phyloP scores from a whole-genome alignment of 768 basidiomycete species.

The Cantharellus anzutake region DNA sequence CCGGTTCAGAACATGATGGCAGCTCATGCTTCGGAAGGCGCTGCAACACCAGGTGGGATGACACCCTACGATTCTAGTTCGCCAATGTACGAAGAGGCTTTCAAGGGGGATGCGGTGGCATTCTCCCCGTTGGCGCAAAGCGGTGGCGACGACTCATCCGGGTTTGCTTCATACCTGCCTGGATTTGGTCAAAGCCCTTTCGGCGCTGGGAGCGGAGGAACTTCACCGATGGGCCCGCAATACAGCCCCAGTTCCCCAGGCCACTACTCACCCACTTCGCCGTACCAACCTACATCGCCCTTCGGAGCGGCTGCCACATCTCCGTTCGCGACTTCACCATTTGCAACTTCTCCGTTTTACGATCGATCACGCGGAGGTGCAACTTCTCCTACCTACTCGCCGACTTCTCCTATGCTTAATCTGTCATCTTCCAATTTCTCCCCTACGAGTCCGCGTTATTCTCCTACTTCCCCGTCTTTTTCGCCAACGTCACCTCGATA shows the following conservation, averaged over 20 bases:
- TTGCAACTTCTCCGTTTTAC: conserved; percentile 71
- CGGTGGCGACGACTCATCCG: conserved; percentile 54
- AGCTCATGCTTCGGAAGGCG: conserved; percentile 45
- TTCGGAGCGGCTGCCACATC: conserved; percentile 26
- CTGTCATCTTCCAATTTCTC: conserved; percentile 17
- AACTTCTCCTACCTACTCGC: conserved; percentile 18
- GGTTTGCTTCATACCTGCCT: conserved; percentile 38
- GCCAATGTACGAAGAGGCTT: conserved; percentile 55
- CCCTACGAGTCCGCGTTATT: conserved; percentile 35
- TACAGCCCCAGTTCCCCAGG: conserved; percentile 89
- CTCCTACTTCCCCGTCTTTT: conserved; percentile 68
- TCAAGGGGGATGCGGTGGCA: conserved; percentile 70
- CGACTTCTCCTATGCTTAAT: conserved; percentile 19
- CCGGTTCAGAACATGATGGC: conserved; percentile 64
- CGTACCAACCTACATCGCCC: conserved; percentile 64
- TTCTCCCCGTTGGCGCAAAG: conserved; percentile 91
- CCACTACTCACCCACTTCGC: conserved; percentile 76
- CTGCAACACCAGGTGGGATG: conserved; percentile 76
- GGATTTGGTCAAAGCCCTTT: conserved; percentile 74
- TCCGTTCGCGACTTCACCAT: conserved; percentile 50
- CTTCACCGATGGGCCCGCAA: conserved; percentile 55
- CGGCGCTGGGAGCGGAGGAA: conserved; percentile 44
- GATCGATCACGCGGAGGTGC: conserved; percentile 32
- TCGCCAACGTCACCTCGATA: conserved; percentile 73
- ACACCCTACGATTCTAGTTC: conserved; percentile 93